These are phyloP conservation scores for Saraca asoca DNA, from an alignment of 331 rosid species.

Conservation along the genomic window DNA sequence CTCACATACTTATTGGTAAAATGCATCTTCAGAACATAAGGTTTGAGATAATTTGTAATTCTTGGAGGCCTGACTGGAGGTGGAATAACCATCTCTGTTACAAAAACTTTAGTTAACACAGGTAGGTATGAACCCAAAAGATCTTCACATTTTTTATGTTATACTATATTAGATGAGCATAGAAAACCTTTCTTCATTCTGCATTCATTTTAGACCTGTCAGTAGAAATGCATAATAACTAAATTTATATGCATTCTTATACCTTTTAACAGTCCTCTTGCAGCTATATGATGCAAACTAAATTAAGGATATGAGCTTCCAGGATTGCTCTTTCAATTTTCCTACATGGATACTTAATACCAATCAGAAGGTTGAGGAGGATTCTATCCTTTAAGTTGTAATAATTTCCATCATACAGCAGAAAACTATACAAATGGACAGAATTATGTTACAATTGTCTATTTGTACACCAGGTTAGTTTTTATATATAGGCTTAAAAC, in stretches of 20 bases:
- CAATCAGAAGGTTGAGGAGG: background rate
- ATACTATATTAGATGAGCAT: background rate
- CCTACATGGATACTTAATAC: background rate
- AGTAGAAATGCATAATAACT: too few species aligned
- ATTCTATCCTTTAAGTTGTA: background rate
- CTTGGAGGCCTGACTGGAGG: conserved; percentile 68
- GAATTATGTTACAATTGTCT: background rate
- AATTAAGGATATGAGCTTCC: conserved; percentile 6
- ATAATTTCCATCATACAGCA: background rate
- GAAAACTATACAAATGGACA: background rate
- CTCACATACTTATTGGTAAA: conserved; percentile 74
- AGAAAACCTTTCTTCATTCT: background rate
- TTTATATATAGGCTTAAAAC: too few species aligned
- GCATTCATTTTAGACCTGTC: too few species aligned
- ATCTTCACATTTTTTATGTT: background rate
- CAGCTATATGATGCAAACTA: background rate
- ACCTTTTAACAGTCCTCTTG: background rate
- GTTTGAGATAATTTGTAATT: conserved; percentile 63
- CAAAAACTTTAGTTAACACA: conserved; percentile 21
- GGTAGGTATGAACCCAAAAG: background rate
- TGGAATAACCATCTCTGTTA: conserved; percentile 69
- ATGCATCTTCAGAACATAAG: conserved; percentile 80
- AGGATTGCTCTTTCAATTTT: conserved; percentile 5
- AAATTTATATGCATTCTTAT: too few species aligned
- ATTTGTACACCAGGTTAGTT: background rate